These are phyloP conservation scores for Inonotus hispidus DNA, from an alignment of 1,284 basidiomycete genomes.

Conservation along the genomic window DNA sequence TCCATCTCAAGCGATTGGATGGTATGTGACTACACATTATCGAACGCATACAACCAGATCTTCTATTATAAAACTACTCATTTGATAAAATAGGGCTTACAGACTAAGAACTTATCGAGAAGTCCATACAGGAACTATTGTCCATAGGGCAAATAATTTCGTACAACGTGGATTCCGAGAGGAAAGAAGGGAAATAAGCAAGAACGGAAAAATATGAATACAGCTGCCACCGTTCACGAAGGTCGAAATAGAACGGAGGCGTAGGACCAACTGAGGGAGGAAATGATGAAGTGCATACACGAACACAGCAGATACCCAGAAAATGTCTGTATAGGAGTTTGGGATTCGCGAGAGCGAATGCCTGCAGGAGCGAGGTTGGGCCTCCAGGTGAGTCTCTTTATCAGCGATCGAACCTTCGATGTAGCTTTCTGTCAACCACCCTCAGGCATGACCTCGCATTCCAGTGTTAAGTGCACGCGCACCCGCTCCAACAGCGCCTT, in stretches of 20 bases:
- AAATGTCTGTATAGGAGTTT: no score
- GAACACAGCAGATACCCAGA: no score
- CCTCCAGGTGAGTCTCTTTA: background rate
- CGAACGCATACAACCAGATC: background rate
- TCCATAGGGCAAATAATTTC: background rate
- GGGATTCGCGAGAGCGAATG: no score
- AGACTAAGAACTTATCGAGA: background rate
- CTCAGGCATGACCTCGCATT: conserved; percentile 15
- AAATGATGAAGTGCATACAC: background rate
- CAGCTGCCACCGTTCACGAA: background rate
- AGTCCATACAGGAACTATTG: background rate
- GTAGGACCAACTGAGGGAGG: background rate
- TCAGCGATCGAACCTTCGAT: background rate
- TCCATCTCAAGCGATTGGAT: background rate
- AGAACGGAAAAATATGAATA: background rate
- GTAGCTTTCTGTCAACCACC: background rate
- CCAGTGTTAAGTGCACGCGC: conserved; percentile 66
- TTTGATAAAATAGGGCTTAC: background rate
- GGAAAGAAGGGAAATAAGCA: background rate
- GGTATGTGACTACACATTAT: background rate
- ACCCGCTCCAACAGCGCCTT: conserved; percentile 67
- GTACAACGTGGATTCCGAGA: background rate
- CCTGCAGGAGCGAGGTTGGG: background rate
- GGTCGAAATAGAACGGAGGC: background rate
- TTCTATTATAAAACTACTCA: background rate